Base-by-base conservation (phyloP, 805 yeast genomes). In the Tetrapisispora namnaoensis region DNA sequence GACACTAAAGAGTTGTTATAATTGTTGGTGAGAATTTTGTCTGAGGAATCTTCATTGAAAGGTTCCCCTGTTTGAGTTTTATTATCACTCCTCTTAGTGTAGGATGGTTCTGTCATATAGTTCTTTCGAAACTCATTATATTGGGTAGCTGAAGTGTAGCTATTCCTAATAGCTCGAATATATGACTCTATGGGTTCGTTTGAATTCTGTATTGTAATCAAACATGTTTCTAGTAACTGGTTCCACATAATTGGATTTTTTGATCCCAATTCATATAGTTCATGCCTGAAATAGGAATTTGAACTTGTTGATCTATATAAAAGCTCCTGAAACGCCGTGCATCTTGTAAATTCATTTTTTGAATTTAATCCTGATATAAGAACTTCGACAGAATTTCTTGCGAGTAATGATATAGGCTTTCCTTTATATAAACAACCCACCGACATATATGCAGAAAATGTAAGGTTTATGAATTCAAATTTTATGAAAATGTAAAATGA, bases 241-340 rank as follows among this genome's bases (percentile, higher is more conserved):
- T 76, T 70, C 90, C 90, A 83, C 8, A 72, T 59, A 52, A 68
- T 71, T 1, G 73, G 70, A 47, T 70, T 67, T 52, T 69, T 74
- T 40, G 72, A 67, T 47, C 71, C 70, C 21, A 75, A 73, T 52
- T 72, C 72, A 60, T 79, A 84, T 27, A 84, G 75, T 3, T 79
- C 70, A 28, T 62, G 54, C 60, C 90, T 72, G 46, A 76, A 67
- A 45, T 75, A 72, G 3, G 65, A 53, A 51, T 75, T 74, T 1
- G 70, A 60, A 2, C 78, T 66, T 1, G 80, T 75, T 8, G 89
- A 69, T 43, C 84, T 69, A 56, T 76, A 81, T 0, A 86, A 83
- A 47, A 84, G 68, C 59, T 85, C 93, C 65, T 85, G 91, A 66
- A 79, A 83, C 2, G 91, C 89, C 1, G 88, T 79, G 50, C 80